phyloP scores from a whole-genome alignment of 345 rosid species.

The Citrus reticulata region DNA sequence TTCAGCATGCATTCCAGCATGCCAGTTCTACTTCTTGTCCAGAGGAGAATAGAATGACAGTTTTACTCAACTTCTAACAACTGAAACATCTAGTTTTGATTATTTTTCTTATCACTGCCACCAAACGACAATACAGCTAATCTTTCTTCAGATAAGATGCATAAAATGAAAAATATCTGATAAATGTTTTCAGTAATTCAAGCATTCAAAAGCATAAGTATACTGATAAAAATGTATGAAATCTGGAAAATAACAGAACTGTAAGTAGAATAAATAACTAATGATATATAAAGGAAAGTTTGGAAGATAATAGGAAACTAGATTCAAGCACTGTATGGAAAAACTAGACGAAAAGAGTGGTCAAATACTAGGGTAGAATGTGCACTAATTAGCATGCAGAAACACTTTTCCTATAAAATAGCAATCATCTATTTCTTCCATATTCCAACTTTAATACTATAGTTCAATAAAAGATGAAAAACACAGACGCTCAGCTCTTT shows the following conservation, averaged over 20 bases:
- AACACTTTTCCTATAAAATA: neutral
- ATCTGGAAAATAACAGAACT: neutral
- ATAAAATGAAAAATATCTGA: neutral
- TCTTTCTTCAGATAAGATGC: neutral
- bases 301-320: neutral
- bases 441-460: neutral
- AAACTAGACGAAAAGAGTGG: neutral
- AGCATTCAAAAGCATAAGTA: neutral
- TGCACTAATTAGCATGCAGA: neutral
- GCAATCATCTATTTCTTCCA: neutral
- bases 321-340: neutral
- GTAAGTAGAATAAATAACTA: neutral
- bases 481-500: neutral
- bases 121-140: neutral
- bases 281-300: neutral
- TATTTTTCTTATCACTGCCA: neutral
- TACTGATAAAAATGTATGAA: neutral
- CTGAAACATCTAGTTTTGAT: neutral
- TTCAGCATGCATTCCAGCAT: neutral
- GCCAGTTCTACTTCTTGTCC: neutral
- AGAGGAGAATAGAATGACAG: neutral
- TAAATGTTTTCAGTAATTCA: neutral
- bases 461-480: neutral
- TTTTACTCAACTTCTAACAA: neutral
- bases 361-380: neutral